Base-by-base conservation (phyloP, 306 rosid species). In the Cucurbita moschata region DNA sequence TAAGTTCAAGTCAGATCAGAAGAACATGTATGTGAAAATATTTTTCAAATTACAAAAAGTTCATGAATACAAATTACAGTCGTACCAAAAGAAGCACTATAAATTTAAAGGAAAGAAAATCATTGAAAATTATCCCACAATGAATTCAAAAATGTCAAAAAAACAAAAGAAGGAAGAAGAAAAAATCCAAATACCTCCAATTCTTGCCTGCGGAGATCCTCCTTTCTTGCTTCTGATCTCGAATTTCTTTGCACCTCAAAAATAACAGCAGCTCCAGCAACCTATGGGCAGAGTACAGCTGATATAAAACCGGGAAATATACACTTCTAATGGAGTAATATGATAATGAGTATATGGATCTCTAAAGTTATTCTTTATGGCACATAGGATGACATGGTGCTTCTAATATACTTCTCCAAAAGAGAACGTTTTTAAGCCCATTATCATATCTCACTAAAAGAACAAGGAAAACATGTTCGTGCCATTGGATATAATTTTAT, bases 201-300 rank as follows among this genome's bases (percentile, higher is more conserved):
- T 77, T 85, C 84, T 52, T 72, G 82, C 72, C 37, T 76, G 21
- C 83, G 88, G 63, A 58, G 42, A 61, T 78, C 86, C 71, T 85
- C 88, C 81, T 85, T 85, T 63, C 82, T 85, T 59, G 84, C 88
- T 77, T 85, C 88, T 75, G 88, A 82, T 69, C 86, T 73, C 12
- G 84, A 39, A 74, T 79, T 85, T 77, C 88, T 77, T 73, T 85
- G 86, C 77, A 85, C 88, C 82, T 85, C 88, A 73, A 85, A 85
- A 37, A 85, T 69, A 63, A 85, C 60, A 11, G 81, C 84, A 75
- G 81, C 74, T 9, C 84, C 88, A 14, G 81, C 88, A 75, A 85
- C 84, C 88, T 85, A 65, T 38, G 74, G 50, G 56, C 13, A 55
- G 39, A 21, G 18, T 10, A 39, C 63, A 53, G n/a, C 30, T 18